Evolutionary conservation across 2,329 filamentous ascomycete genomes (phyloP), one percentile per base, ranked within the genome.

Genomic region (Bertia moriformis): DNA sequence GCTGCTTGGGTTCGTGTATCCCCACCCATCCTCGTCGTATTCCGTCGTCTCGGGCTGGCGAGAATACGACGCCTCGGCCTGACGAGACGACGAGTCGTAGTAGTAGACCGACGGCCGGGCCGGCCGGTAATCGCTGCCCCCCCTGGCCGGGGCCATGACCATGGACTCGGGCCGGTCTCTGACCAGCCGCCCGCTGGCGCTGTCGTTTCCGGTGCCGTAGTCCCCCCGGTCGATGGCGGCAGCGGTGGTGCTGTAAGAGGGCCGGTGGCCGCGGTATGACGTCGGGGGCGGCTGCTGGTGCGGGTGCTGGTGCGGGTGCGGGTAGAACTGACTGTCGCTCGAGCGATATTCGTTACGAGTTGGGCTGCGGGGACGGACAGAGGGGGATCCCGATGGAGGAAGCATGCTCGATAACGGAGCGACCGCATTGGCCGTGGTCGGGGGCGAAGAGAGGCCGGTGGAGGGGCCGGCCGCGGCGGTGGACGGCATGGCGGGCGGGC

Each of bases 1-100:
- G 40, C 78, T 73, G 44, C 70, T 66, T 13, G 73, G 72, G 42
- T 73, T 77, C 5, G 74, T 78, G 48, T 79, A 79, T 47, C 75
- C 71, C 47, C 72, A 79, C 5, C 68, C 73, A 37, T 75, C 68
- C 19, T 71, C 68, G 12, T 68, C 70, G 44, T 73, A 74, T 44
- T 71, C 67, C 35, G 68, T 57, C 5, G 61, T 54, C 13, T 58
- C 58, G 42, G 58, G 56, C 41, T 65, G 65, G 36, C 63, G 63
- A 14, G 33, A 36, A n/a, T 30, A 30, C 12, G 27, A 12, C 27
- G 27, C 12, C n/a, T n/a, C 12, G 12, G 27, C 12, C 27, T 30
- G n/a, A n/a, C n/a, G n/a, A 13, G 33, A 14, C 1, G 62, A 53
- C 7, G 59, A 55, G 43, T 54, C 62, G 29, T 60, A 55, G 44